A percentile compares a stretch with the other conserved stretches of the same genome.
phyloP scores from a whole-genome alignment of 345 rosid species.

The Abelmoschus esculentus region DNA sequence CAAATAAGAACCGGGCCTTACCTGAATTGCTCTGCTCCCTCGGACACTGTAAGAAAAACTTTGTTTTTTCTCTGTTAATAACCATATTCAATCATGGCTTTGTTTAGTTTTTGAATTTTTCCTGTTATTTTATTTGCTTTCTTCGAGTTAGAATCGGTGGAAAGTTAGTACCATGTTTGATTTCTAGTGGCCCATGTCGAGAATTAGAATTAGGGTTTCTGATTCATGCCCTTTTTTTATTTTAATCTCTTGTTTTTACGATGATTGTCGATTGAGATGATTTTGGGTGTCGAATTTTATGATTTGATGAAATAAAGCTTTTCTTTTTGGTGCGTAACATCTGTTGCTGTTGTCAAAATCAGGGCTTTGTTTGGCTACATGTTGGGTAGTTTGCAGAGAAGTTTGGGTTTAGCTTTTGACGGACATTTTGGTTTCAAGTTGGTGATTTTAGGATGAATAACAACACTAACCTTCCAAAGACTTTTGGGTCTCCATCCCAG shows the following conservation, averaged over 20 bases:
- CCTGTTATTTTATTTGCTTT: not conserved
- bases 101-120: not conserved
- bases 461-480: slow-evolving; percentile 22
- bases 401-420: slow-evolving; percentile 14
- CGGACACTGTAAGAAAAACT: not conserved
- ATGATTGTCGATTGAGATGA: too few species aligned
- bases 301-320: not conserved
- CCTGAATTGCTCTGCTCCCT: not conserved
- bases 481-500: slow-evolving; percentile 25
- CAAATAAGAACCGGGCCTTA: not conserved
- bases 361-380: slow-evolving; percentile 10
- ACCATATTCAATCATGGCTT: too few species aligned
- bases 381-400: slow-evolving; percentile 3
- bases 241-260: not conserved
- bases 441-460: slow-evolving; percentile 23
- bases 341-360: slow-evolving; percentile 9
- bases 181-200: not conserved
- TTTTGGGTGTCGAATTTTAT: not conserved
- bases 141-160: not conserved
- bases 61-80: too few species aligned
- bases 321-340: not conserved
- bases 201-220: not conserved
- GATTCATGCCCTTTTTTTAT: not conserved
- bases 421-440: not conserved
- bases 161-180: not conserved